These are phyloP conservation scores for Trichophyton simii DNA, from an alignment of 2,329 filamentous ascomycete genomes.

Conservation along the genomic window DNA sequence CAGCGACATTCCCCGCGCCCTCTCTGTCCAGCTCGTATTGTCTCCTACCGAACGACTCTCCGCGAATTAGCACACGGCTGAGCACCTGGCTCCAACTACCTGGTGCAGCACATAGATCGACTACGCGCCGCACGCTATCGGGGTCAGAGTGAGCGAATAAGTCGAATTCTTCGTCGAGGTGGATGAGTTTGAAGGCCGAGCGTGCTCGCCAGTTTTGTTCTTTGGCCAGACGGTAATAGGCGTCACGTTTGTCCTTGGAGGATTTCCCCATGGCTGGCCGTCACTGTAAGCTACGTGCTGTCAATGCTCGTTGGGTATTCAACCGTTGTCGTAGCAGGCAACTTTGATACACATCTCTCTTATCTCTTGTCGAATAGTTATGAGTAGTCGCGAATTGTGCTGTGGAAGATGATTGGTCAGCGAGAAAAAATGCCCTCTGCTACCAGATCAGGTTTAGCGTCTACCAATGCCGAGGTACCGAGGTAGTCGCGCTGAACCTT, in stretches of 20 bases:
- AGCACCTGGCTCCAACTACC: slow-evolving; percentile 97
- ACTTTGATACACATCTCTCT: too few species aligned
- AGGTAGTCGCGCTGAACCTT: too few species aligned
- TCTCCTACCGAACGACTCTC: slow-evolving; percentile 68
- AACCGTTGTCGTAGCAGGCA: too few species aligned
- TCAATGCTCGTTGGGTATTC: not conserved
- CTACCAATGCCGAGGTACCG: too few species aligned
- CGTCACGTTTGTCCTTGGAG: slow-evolving; percentile 96
- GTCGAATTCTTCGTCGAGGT: slow-evolving; percentile 92
- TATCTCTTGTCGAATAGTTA: too few species aligned
- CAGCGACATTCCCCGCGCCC: slow-evolving; percentile 18
- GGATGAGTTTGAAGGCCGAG: slow-evolving; percentile 92
- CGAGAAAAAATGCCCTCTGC: too few species aligned
- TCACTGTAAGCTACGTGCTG: not conserved
- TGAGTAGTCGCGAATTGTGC: too few species aligned
- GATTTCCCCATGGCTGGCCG: slow-evolving; percentile 67
- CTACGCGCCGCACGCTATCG: slow-evolving; percentile 73
- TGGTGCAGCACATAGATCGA: slow-evolving; percentile 89
- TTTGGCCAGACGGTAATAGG: slow-evolving; percentile 94
- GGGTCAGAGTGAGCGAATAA: slow-evolving; percentile 55
- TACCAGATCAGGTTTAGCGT: too few species aligned
- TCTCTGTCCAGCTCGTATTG: slow-evolving; percentile 63
- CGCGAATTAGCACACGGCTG: slow-evolving; percentile 83
- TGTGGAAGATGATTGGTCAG: too few species aligned
- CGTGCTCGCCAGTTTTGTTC: slow-evolving; percentile 97